Conservation (phyloP, 2,329 filamentous ascomycete genomes). For the Nemania sp. region DNA sequence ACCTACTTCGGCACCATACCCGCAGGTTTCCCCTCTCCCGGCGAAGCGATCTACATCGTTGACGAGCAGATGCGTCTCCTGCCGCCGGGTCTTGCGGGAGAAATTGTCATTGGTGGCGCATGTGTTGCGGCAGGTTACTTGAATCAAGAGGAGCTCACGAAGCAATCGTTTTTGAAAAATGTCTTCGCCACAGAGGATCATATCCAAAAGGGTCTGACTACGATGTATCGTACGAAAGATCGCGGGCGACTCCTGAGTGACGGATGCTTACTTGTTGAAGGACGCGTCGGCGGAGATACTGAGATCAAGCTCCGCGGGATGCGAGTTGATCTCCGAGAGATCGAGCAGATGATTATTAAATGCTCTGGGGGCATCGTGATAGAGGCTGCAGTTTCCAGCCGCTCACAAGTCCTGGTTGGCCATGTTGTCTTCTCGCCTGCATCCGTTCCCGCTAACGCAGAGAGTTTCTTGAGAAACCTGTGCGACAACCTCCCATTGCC, state of each 20-base stretch:
- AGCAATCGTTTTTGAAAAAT: neutral
- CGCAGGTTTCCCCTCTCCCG: slow-evolving; percentile 17
- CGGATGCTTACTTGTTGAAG: neutral
- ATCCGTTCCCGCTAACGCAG: no score
- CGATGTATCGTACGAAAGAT: slow-evolving; percentile 10
- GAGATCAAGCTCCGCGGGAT: slow-evolving; percentile 47
- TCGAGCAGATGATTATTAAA: slow-evolving; percentile 28
- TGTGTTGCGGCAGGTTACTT: slow-evolving; percentile 8
- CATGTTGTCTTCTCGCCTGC: no score
- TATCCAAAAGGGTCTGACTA: neutral
- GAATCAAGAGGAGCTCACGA: neutral
- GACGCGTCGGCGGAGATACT: slow-evolving; percentile 43
- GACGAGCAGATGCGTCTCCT: neutral
- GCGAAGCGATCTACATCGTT: slow-evolving; percentile 6
- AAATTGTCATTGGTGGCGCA: slow-evolving; percentile 12
- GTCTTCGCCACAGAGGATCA: neutral
- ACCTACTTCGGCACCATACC: neutral
- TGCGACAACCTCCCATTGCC: neutral
- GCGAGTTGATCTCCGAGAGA: slow-evolving; percentile 47
- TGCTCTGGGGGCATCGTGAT: slow-evolving; percentile 24
- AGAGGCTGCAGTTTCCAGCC: no score
- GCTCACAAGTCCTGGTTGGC: neutral
- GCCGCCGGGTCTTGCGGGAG: neutral
- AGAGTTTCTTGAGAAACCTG: no score
- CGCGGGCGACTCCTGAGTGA: neutral